A percentile compares a stretch with the other conserved stretches of the same genome.
Conservation (phyloP, 345 rosid species). For the Gossypium mustelinum region DNA sequence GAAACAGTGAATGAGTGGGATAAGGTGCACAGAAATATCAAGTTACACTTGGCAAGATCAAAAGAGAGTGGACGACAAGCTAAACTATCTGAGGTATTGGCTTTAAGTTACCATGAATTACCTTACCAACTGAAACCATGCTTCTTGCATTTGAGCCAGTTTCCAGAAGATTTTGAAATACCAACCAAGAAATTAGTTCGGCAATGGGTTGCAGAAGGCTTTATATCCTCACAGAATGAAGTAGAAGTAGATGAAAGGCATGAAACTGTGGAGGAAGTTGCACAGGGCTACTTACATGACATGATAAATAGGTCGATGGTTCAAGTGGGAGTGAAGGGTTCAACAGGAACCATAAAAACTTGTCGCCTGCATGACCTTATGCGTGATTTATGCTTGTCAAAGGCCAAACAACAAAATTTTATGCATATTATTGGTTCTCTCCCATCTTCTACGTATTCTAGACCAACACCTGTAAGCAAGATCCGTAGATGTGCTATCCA, state of each 20-base stretch:
- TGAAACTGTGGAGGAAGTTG: constrained; percentile 24
- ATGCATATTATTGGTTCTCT: constrained; percentile 12
- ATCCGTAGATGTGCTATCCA: constrained; percentile 10
- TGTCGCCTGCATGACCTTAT: constrained; percentile 40
- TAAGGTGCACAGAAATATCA: constrained; percentile 17
- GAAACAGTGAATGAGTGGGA: constrained; percentile 21
- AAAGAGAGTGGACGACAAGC: constrained; percentile 13
- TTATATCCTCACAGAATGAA: constrained; percentile 11
- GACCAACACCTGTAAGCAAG: not conserved
- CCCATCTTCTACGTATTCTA: not conserved
- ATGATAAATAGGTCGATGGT: constrained; percentile 32
- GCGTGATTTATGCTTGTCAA: constrained; percentile 30
- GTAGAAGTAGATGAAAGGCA: constrained; percentile 13
- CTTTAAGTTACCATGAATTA: constrained; percentile 20
- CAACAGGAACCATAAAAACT: constrained; percentile 28
- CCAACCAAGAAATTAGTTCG: constrained; percentile 27
- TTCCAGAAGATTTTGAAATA: constrained; percentile 28
- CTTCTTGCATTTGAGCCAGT: constrained; percentile 19
- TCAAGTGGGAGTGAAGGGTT: constrained; percentile 25
- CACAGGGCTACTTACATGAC: constrained; percentile 19
- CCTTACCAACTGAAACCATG: constrained; percentile 22
- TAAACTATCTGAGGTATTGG: constrained; percentile 20
- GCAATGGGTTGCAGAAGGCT: constrained; percentile 29
- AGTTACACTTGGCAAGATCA: constrained; percentile 10
- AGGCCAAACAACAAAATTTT: constrained; percentile 29